Conservation (phyloP, 2,329 filamentous ascomycete species). For the Dothideomycetes sp. region DNA sequence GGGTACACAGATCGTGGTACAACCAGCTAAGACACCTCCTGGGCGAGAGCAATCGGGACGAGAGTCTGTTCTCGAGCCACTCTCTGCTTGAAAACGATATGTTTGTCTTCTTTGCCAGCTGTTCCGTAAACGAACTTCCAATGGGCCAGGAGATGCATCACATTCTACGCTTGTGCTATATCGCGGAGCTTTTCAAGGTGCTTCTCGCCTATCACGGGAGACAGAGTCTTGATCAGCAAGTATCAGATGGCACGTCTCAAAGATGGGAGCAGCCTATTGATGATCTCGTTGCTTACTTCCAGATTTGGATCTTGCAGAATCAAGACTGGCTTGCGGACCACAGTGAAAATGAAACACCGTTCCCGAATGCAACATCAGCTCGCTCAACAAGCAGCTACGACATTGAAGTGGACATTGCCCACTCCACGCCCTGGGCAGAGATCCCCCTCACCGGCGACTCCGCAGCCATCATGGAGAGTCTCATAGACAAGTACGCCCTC, state of each 20-base stretch:
- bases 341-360: not conserved
- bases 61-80: constrained; percentile 15
- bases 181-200: constrained; percentile 82
- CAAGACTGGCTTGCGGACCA: not conserved
- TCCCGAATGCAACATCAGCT: not conserved
- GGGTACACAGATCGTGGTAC: constrained; percentile 5
- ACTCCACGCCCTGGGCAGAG: not conserved
- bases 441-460: not conserved
- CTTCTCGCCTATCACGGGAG: constrained; percentile 34
- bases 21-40: constrained; percentile 1
- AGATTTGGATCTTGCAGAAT: not conserved
- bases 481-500: constrained; percentile 65
- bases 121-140: constrained; percentile 46
- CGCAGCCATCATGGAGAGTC: not conserved
- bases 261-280: not conserved
- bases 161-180: constrained; percentile 73
- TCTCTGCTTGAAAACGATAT: constrained; percentile 61
- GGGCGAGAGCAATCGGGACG: constrained; percentile 25
- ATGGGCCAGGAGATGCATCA: constrained; percentile 62
- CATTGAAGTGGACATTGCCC: not conserved
- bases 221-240: not conserved
- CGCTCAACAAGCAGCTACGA: not conserved
- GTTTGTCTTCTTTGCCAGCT: constrained; percentile 68
- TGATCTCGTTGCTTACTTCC: not conserved
- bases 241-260: not conserved